phyloP scores from a whole-genome alignment of 2,329 filamentous ascomycete species.

The Ophiognomonia clavigignenti-juglandacearum region DNA sequence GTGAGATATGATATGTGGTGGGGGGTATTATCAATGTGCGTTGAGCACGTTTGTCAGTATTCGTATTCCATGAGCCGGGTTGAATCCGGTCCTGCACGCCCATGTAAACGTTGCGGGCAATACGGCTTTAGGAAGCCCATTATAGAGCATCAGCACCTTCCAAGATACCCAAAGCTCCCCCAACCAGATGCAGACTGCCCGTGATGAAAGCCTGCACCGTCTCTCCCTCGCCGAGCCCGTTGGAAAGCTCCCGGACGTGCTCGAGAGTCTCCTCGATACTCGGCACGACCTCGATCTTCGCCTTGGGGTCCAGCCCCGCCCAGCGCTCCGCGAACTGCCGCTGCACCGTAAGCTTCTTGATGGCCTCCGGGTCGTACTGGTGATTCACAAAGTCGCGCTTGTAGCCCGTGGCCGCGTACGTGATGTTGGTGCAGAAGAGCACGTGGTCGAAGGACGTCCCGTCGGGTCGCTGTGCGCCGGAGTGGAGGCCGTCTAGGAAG shows the following conservation, averaged over 20 bases:
- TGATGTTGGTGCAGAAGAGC: constrained; percentile 27
- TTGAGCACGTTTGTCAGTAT: constrained; percentile 13
- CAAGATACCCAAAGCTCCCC: constrained; percentile 31
- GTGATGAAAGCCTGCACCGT: constrained; percentile 42
- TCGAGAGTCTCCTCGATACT: constrained; percentile 53
- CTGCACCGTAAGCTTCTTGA: constrained; percentile 48
- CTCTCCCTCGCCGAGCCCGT: constrained; percentile 19
- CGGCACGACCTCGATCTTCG: constrained; percentile 41
- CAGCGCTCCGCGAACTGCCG: constrained; percentile 49
- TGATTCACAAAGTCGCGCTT: constrained; percentile 55
- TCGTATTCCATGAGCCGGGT: not conserved
- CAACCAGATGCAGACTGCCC: constrained; percentile 44
- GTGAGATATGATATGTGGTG: constrained; percentile 12
- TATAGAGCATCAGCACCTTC: constrained; percentile 24
- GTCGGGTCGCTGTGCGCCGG: constrained; percentile 26
- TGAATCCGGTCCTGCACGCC: constrained; percentile 8
- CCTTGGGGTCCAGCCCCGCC: constrained; percentile 40
- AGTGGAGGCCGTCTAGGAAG: constrained; percentile 46
- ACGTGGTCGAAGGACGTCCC: constrained; percentile 60
- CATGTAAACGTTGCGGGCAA: too few species aligned
- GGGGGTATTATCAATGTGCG: constrained; percentile 16
- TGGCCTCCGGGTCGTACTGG: constrained; percentile 45
- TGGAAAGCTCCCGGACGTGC: constrained; percentile 34
- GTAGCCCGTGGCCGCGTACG: constrained; percentile 45
- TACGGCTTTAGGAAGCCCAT: too few species aligned